Conservation (phyloP, 345 rosid species). For the Dovyalis caffra region DNA sequence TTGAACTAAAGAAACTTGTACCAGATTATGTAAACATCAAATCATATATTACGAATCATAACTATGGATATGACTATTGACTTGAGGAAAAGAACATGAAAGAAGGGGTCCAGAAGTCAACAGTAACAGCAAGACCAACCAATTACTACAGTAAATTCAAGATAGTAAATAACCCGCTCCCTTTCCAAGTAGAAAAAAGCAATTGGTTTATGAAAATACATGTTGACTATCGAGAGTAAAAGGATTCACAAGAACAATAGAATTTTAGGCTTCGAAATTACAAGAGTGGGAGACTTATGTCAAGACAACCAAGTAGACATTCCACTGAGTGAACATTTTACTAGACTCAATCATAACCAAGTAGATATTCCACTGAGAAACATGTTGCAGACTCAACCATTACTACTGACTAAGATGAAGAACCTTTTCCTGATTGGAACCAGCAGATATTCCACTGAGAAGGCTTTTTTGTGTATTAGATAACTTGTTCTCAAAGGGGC, state of each 20-base stretch:
- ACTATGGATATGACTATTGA: not conserved
- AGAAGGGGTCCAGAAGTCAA: not conserved
- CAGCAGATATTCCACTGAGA: not conserved
- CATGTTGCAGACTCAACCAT: not conserved
- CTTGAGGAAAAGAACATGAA: not conserved
- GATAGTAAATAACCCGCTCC: not conserved
- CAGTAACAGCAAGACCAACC: not conserved
- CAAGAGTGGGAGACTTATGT: not conserved
- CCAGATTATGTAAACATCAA: not conserved
- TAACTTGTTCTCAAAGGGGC: not conserved
- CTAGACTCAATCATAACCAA: not conserved
- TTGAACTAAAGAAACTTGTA: not conserved
- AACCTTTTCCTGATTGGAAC: not conserved
- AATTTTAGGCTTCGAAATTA: not conserved
- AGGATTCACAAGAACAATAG: not conserved
- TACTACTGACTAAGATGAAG: not conserved
- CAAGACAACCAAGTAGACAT: not conserved
- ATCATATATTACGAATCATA: not conserved
- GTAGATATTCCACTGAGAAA: not conserved
- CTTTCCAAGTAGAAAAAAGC: not conserved
- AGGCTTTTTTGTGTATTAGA: not conserved
- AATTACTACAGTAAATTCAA: not conserved
- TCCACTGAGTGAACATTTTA: not conserved
- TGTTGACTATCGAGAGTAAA: not conserved
- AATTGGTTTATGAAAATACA: not conserved